Base-by-base conservation (phyloP, 805 yeast species). In the Barnettozyma vustinii region DNA sequence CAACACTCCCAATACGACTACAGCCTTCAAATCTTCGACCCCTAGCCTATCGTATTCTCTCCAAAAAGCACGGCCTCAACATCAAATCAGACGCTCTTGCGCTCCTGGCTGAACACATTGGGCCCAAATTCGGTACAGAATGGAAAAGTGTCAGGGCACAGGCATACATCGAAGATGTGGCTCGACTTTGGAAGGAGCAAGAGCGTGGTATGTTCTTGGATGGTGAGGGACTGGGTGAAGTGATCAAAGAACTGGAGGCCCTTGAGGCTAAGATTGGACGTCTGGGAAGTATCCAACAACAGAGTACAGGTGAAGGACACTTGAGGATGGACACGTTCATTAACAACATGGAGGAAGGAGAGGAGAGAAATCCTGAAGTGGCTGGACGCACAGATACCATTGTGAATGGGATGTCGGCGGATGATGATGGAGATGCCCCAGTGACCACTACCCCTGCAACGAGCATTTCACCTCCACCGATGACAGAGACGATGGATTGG, bases 1-100 rank as follows among this genome's bases (percentile, higher is more conserved):
- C 32, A 5, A 6, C 79, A 75, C 74, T 91, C 12, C 97, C 97
- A 0, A 82, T 88, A 2, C 75, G 76, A 49, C 78, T 92, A 2
- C 86, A 82, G 46, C 88, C 97, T 0, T 79, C 92, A 0, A 87
- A 87, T 59, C 70, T 94, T 40, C 77, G 99, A 41, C 99, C 99
- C 1, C 69, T 92, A 44, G 97, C 97, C 0, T 94, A 91, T 64
- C 73, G 99, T 37, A 79, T 92, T 1, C 66, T 94, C 9, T 87
- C 98, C 5, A 92, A 90, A 66, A 94, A 92, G 62, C 92, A 89
- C 63, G 97, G 97, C 0, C 75, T 94, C 26, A 90, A 90, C 64
- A 78, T 94, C 54, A 89, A 92, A 59, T 83, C 97, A 0, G 83
- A 86, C 54, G 98, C 97, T 0, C 70, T 94, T 15, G 77, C 74